Evolutionary conservation across 2,329 filamentous ascomycete species (phyloP).

Genomic region (Neocucurbitaria cava): DNA sequence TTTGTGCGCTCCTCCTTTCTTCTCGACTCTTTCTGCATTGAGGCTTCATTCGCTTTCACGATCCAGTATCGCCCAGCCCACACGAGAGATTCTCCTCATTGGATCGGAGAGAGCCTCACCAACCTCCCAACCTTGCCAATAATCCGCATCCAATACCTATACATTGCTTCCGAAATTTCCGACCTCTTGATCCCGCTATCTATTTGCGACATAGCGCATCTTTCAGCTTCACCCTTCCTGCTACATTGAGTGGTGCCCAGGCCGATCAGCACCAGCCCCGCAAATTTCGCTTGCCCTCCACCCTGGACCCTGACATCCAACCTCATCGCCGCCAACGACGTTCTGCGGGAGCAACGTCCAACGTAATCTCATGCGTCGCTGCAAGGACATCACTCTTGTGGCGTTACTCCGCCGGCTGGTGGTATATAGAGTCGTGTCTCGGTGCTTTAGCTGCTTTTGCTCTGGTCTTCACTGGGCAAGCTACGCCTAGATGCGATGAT

Average conservation of each 20-base stretch:
- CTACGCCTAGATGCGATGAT: conserved; percentile 2
- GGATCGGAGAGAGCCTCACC: conserved; percentile 4
- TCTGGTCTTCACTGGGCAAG: conserved; percentile 9
- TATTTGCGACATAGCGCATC: conserved; percentile 5
- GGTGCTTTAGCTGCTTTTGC: conserved; percentile 15
- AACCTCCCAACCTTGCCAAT: conserved; percentile 8
- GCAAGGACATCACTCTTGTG: conserved; percentile 7
- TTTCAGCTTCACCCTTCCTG: conserved; percentile 5
- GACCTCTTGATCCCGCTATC: neutral
- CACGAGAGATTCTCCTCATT: conserved; percentile 3
- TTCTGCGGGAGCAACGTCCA: conserved; percentile 3
- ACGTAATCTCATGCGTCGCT: neutral
- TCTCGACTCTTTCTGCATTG: neutral
- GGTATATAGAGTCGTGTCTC: conserved; percentile 6
- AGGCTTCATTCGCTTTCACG: conserved; percentile 1
- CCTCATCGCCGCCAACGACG: conserved; percentile 6
- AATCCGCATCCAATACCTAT: conserved; percentile 1
- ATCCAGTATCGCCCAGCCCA: conserved; percentile 1
- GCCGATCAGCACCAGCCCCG: conserved; percentile 7
- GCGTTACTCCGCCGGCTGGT: conserved; percentile 2
- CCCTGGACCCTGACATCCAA: conserved; percentile 6
- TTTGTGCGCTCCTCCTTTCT: neutral
- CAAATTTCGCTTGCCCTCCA: conserved; percentile 23
- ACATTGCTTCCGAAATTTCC: conserved; percentile 6
- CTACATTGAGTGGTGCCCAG: conserved; percentile 18